Conservation (phyloP, 768 basidiomycete genomes). For the Cystobasidium tubakii region DNA sequence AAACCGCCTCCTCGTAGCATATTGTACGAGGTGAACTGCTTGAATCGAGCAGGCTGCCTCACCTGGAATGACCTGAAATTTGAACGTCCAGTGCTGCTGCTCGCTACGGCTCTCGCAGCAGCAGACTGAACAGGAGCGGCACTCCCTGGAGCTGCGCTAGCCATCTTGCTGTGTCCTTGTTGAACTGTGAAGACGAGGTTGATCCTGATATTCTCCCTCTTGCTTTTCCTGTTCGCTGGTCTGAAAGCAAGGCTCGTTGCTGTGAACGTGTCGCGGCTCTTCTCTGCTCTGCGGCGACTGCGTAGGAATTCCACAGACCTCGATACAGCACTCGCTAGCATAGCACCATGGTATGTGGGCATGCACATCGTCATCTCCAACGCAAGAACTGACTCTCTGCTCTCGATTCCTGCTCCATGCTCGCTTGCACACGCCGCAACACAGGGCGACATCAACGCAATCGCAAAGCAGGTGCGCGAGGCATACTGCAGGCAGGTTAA, state of each 20-base stretch:
- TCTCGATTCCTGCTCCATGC: too few relatives aligned
- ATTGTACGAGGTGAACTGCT: not conserved
- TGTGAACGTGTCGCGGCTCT: not conserved
- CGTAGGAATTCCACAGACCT: too few relatives aligned
- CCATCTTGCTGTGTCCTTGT: not conserved
- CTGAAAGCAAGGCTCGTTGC: not conserved
- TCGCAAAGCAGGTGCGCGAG: slow-evolving; percentile 60
- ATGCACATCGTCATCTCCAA: too few relatives aligned
- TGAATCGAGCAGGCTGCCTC: not conserved
- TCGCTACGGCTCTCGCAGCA: slow-evolving; percentile 22
- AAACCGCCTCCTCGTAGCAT: not conserved
- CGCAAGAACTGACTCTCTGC: too few relatives aligned
- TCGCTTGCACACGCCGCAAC: too few relatives aligned
- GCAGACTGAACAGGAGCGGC: slow-evolving; percentile 35
- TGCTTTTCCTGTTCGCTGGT: not conserved
- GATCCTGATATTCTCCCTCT: not conserved
- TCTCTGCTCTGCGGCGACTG: not conserved
- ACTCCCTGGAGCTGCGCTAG: slow-evolving; percentile 9
- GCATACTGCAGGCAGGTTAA: not conserved
- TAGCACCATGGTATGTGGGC: too few relatives aligned
- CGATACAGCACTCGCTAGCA: too few relatives aligned
- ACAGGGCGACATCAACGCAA: slow-evolving; percentile 62
- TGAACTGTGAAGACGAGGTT: not conserved
- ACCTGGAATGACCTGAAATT: slow-evolving; percentile 43
- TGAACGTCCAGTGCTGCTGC: slow-evolving; percentile 8